Evolutionary conservation across 345 rosid species (phyloP).

Genomic region (Melaleuca quinquenervia): DNA sequence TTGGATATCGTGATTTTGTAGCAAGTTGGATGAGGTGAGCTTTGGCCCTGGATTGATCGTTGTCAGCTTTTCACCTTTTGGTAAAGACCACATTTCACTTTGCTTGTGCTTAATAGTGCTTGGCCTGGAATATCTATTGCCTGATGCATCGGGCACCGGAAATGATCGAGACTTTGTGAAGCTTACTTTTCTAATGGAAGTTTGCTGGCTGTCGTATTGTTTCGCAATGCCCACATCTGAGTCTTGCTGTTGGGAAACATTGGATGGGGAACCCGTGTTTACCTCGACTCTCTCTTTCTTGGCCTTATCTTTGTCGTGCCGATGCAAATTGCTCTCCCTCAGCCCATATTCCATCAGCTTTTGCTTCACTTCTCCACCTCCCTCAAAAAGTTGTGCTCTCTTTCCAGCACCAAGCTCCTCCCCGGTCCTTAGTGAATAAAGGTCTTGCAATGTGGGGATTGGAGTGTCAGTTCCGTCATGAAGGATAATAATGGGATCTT

Average conservation of each 20-base stretch:
- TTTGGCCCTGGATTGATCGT: not conserved
- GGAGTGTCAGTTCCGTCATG: not conserved
- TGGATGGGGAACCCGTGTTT: not conserved
- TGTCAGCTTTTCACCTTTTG: slow-evolving; percentile 12
- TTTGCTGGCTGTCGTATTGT: slow-evolving; percentile 21
- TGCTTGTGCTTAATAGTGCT: slow-evolving; percentile 63
- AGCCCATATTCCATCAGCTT: not conserved
- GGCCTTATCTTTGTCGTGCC: not conserved
- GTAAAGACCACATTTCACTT: slow-evolving; percentile 56
- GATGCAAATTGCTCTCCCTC: not conserved
- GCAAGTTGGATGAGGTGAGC: not conserved
- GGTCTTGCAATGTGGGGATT: not conserved
- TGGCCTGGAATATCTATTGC: slow-evolving; percentile 15
- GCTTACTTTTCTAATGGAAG: slow-evolving; percentile 9
- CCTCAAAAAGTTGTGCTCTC: not conserved
- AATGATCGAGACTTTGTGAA: slow-evolving; percentile 75
- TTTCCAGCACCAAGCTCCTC: not conserved
- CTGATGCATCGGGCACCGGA: slow-evolving; percentile 37
- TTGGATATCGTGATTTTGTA: not conserved
- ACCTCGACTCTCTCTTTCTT: not conserved
- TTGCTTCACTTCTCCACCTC: not conserved
- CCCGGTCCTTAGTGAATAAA: not conserved
- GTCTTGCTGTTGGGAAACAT: slow-evolving; percentile 1
- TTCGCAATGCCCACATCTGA: slow-evolving; percentile 16
- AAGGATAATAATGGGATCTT: not conserved